Evolutionary conservation across 805 yeast species (phyloP).

Genomic region (Nakazawaea populi): DNA sequence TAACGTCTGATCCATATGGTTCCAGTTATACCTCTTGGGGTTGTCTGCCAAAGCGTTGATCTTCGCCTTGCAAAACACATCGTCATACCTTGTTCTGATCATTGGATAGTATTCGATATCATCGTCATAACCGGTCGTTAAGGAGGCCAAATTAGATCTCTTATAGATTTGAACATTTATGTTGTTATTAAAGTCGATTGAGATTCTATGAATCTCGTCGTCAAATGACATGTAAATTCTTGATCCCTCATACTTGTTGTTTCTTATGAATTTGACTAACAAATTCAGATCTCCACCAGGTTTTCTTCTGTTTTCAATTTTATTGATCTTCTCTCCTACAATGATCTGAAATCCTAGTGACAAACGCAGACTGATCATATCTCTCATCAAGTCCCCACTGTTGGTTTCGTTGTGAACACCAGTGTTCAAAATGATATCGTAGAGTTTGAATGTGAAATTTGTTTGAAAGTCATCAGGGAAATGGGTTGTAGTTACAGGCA

Average conservation of each 20-base stretch:
- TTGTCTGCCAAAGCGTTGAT: constrained; percentile 50
- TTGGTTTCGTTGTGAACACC: constrained; percentile 47
- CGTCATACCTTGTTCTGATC: constrained; percentile 76
- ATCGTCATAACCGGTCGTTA: constrained; percentile 12
- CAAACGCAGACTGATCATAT: constrained; percentile 80
- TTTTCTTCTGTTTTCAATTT: constrained; percentile 56
- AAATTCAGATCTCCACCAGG: constrained; percentile 50
- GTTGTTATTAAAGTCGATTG: constrained; percentile 64
- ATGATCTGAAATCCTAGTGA: constrained; percentile 90
- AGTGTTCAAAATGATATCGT: constrained; percentile 62
- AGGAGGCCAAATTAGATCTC: constrained; percentile 27
- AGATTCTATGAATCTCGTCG: constrained; percentile 80
- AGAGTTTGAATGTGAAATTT: constrained; percentile 77
- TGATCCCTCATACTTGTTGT: constrained; percentile 42
- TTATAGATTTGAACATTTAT: constrained; percentile 76
- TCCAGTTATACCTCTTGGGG: constrained; percentile 73
- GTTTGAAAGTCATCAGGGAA: constrained; percentile 75
- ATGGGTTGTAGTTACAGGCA: constrained; percentile 74
- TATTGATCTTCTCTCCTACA: constrained; percentile 59
- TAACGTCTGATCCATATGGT: constrained; percentile 80
- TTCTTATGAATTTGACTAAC: constrained; percentile 50
- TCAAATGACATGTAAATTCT: constrained; percentile 72
- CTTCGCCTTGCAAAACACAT: constrained; percentile 50
- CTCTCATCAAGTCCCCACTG: constrained; percentile 63
- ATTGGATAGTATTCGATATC: constrained; percentile 37